Evolutionary conservation across 495 filamentous ascomycete genomes (phyloP), one percentile per base, ranked within the genome.

Genomic region (Lasiosphaeris hirsuta): DNA sequence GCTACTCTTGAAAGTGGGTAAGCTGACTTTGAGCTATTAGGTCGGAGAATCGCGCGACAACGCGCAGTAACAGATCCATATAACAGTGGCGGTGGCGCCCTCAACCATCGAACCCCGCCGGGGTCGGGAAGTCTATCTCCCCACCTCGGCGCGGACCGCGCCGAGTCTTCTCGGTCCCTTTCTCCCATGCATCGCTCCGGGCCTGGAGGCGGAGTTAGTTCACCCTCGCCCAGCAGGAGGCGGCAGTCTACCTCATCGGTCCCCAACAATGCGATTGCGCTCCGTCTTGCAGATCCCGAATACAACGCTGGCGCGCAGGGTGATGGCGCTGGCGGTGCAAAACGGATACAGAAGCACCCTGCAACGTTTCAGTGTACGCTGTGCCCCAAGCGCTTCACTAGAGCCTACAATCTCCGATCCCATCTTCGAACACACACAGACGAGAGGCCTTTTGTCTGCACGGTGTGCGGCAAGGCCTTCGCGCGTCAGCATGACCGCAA

Each of bases 381-480:
- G 6, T 96, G 90, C 57, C 90, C 90, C 5, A 95, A 96, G 65
- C 84, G 87, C 5, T 95, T 94, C 62, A 95, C 90, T 1, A 83
- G 90, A 44, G 90, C 90, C 4, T 94, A 96, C 69, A 96, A 96
- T 58, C 72, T 96, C 14, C 87, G 91, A 7, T 93, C 90, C n/a
- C 91, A 96, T 71, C 78, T 96, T 30, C 89, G 91, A 18, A 96
- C 92, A 0, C 91, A 96, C 68, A 96, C 91, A 0, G 90, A 96
- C 69, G 91, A 96, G 73, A 80, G 92, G 19, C 91, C 92, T 3
- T 96, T 96, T 57, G 90, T 96, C n/a, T 96, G 91, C 60, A 93
- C 90, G 0, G 90, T 97, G 35, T 98, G 94, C 65, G 90, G 91
- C 57, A 98, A 98, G 74, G 94, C 94, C 2, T 96, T 96, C 69